Evolutionary conservation across 148 eudicot species (phyloP).

Genomic region (Spergularia marina): DNA sequence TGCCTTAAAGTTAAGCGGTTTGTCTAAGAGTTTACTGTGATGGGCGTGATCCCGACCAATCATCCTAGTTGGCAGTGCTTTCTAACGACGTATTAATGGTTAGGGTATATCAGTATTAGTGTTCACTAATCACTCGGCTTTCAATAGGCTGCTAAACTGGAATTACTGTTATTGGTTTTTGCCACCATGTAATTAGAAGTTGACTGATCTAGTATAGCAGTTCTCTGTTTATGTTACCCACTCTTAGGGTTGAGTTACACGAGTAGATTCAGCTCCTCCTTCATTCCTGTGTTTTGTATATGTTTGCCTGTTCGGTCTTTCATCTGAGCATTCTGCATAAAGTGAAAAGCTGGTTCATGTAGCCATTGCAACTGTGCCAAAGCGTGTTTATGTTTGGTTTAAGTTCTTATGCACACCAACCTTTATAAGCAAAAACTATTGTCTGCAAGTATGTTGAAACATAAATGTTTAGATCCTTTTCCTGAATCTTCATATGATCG

Average conservation of each 20-base stretch:
- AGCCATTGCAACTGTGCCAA: background rate
- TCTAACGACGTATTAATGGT: background rate
- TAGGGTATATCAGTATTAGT: background rate
- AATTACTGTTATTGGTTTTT: too few relatives aligned
- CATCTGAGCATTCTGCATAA: background rate
- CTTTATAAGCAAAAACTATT: background rate
- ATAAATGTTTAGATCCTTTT: background rate
- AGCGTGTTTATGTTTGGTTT: background rate
- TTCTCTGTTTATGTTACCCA: too few relatives aligned
- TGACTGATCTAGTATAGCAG: too few relatives aligned
- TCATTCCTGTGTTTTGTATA: too few relatives aligned
- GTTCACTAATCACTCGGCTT: too few relatives aligned
- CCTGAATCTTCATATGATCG: background rate
- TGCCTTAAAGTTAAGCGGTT: background rate
- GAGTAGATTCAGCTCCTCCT: too few relatives aligned
- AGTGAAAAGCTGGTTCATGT: too few relatives aligned
- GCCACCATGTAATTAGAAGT: too few relatives aligned
- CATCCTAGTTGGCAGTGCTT: background rate
- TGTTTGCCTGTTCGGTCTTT: background rate
- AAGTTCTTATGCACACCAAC: background rate
- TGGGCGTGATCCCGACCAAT: background rate
- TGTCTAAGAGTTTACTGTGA: background rate
- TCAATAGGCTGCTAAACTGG: too few relatives aligned
- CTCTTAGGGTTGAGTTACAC: too few relatives aligned
- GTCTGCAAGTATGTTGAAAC: background rate